A percentile compares a stretch with the other conserved stretches of the same genome.
These are phyloP conservation scores for Vanrija sp. DNA, from an alignment of 1,284 basidiomycete genomes.

Conservation along the genomic window DNA sequence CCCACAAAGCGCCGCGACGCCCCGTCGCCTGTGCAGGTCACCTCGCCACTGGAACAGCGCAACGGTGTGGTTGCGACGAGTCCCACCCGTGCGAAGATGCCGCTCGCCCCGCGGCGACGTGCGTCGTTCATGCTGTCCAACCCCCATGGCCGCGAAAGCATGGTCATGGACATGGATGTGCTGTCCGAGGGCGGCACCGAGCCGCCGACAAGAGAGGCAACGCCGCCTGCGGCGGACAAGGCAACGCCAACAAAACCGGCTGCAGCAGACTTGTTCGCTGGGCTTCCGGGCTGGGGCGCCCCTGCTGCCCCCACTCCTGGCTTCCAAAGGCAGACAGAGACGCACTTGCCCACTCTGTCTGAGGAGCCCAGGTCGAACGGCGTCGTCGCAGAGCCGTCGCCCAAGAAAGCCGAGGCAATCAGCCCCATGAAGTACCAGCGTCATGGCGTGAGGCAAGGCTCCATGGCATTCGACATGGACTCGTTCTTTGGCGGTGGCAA, in stretches of 20 bases:
- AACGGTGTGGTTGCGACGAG: slow-evolving; percentile 1
- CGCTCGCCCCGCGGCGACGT: slow-evolving; percentile 24
- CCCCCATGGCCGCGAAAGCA: slow-evolving; percentile 60
- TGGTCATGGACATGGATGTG: slow-evolving; percentile 84
- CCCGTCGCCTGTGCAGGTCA: not conserved
- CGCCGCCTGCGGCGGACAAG: slow-evolving; percentile 31
- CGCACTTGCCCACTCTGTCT: too few relatives aligned
- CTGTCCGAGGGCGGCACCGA: slow-evolving; percentile 48
- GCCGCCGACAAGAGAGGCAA: slow-evolving; percentile 58
- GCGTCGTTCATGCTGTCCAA: slow-evolving; percentile 58
- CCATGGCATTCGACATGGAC: slow-evolving; percentile 48
- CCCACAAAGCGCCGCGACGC: slow-evolving; percentile 13
- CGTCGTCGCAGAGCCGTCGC: not conserved
- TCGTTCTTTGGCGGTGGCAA: slow-evolving; percentile 32
- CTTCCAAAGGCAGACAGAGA: too few relatives aligned
- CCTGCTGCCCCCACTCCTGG: too few relatives aligned
- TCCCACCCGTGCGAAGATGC: slow-evolving; percentile 14
- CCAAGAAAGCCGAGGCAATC: not conserved
- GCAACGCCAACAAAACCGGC: not conserved
- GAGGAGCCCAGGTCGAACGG: slow-evolving; percentile 1
- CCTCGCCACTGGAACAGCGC: not conserved
- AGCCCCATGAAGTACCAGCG: slow-evolving; percentile 59
- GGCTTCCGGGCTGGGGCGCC: not conserved
- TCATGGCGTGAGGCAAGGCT: slow-evolving; percentile 47
- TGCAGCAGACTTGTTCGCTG: not conserved